phyloP scores from a whole-genome alignment of 73 alveolate genomes.

The Tetrahymena malaccensis region DNA sequence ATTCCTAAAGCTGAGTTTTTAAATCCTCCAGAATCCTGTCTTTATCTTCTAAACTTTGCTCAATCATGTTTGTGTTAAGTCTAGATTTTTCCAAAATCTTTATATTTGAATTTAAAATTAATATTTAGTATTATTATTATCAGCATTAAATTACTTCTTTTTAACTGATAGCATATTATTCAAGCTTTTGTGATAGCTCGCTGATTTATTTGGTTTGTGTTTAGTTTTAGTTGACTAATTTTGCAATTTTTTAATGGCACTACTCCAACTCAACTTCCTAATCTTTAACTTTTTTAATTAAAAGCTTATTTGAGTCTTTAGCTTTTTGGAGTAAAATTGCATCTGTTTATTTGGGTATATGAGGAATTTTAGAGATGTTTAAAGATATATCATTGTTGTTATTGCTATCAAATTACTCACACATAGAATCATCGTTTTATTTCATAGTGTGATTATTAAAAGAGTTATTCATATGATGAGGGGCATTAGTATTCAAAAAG shows the following conservation, averaged over 20 bases:
- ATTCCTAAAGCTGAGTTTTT: neutral
- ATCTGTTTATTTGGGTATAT: neutral
- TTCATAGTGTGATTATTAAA: neutral
- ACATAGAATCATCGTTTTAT: neutral
- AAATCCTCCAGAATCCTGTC: neutral
- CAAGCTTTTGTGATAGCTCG: neutral
- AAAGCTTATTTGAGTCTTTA: neutral
- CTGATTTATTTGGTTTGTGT: neutral
- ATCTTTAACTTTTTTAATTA: neutral
- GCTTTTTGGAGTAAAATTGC: neutral
- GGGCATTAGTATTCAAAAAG: neutral
- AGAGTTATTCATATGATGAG: neutral
- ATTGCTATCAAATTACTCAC: neutral
- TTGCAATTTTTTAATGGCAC: neutral
- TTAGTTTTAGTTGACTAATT: neutral
- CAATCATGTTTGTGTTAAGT: neutral
- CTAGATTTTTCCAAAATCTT: neutral
- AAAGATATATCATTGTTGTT: neutral
- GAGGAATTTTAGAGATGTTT: neutral
- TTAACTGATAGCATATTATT: neutral
- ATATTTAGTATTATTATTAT: neutral
- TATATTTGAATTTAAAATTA: neutral
- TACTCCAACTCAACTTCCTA: neutral
- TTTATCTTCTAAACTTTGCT: neutral
- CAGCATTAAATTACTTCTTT: neutral